A percentile compares a stretch with the other conserved stretches of the same genome.
Conservation (phyloP, 352 stramenopile species). For the Phytophthora ramorum region DNA sequence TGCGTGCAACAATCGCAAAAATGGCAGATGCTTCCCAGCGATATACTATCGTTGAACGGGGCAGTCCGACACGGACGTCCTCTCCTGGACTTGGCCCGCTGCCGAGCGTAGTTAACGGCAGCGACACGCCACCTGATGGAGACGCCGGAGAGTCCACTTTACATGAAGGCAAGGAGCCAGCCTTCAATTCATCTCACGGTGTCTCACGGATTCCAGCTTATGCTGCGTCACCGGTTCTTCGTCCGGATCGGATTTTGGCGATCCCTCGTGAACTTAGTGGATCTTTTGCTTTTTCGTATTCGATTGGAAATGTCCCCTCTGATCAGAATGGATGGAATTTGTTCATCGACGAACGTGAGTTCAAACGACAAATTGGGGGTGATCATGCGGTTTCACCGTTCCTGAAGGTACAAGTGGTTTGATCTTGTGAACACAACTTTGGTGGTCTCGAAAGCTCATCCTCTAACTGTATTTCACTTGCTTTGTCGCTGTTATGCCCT, state of each 20-base stretch:
- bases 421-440: background rate
- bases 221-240: constrained; percentile 51
- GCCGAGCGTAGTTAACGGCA: constrained; percentile 4
- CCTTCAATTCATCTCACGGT: constrained; percentile 16
- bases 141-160: constrained; percentile 11
- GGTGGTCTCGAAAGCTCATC: background rate
- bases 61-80: constrained; percentile 10
- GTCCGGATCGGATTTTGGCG: constrained; percentile 35
- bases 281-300: constrained; percentile 77
- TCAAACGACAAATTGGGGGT: constrained; percentile 77
- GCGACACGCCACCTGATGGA: constrained; percentile 16
- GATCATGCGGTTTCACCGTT: constrained; percentile 70
- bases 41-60: constrained; percentile 44
- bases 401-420: constrained; percentile 53
- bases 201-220: constrained; percentile 26
- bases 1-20: constrained; percentile 59
- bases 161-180: constrained; percentile 21
- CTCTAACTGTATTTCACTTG: constrained; percentile 1
- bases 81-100: constrained; percentile 29
- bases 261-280: constrained; percentile 60
- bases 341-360: constrained; percentile 77
- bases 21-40: constrained; percentile 68
- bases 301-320: constrained; percentile 38
- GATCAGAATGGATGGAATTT: constrained; percentile 82
- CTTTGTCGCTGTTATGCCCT: constrained; percentile 8